A percentile compares a stretch with the other conserved stretches of the same genome.
Evolutionary conservation across 108 stramenopile genomes (phyloP).

Genomic region (Discostella stelligeroides): DNA sequence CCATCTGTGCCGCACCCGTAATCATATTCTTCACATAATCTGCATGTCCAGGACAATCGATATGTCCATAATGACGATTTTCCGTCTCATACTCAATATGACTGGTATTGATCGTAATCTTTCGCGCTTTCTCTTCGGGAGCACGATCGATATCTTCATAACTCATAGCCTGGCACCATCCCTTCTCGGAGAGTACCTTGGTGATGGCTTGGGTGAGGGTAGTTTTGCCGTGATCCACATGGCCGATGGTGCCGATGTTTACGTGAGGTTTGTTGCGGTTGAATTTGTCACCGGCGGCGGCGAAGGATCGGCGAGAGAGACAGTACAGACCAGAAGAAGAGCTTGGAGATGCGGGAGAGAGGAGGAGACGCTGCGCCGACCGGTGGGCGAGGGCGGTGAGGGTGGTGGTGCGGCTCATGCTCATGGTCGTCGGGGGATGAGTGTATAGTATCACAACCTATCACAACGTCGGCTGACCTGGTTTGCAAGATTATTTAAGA

Average conservation of each 20-base stretch:
- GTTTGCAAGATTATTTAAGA: too few species aligned
- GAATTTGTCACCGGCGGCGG: slow-evolving; percentile 67
- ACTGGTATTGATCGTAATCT: slow-evolving; percentile 76
- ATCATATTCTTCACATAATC: slow-evolving; percentile 89
- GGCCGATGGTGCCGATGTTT: slow-evolving; percentile 99
- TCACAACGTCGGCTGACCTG: too few species aligned
- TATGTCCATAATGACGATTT: slow-evolving; percentile 76
- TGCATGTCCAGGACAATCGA: slow-evolving; percentile 80
- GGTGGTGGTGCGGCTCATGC: too few species aligned
- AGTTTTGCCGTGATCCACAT: slow-evolving; percentile 99
- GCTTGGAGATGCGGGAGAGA: too few species aligned
- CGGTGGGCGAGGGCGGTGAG: too few species aligned
- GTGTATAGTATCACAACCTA: too few species aligned
- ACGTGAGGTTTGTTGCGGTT: slow-evolving; percentile 95
- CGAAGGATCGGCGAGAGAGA: slow-evolving; percentile 53
- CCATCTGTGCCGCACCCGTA: slow-evolving; percentile 73
- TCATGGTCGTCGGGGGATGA: too few species aligned
- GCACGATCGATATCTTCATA: slow-evolving; percentile 98
- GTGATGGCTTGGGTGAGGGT: slow-evolving; percentile 99
- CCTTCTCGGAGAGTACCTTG: slow-evolving; percentile 93
- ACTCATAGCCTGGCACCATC: slow-evolving; percentile 80
- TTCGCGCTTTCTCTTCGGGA: slow-evolving; percentile 84
- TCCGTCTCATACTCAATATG: slow-evolving; percentile 80
- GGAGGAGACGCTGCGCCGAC: too few species aligned
- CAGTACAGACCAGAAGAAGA: too few species aligned